Base-by-base conservation (phyloP, 2,329 filamentous ascomycete genomes). In the Polytolypa hystricis region DNA sequence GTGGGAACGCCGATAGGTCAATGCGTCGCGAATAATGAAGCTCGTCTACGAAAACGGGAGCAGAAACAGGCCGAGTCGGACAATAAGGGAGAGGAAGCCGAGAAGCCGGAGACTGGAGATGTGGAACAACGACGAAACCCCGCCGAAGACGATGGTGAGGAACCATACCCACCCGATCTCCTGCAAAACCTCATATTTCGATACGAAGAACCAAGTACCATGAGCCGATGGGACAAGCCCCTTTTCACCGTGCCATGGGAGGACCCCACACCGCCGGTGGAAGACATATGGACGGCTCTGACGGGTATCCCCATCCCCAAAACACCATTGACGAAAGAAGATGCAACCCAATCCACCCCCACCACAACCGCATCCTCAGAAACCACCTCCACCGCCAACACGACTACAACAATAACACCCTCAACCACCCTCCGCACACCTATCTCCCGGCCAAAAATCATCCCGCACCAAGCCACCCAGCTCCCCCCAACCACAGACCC, bases 141-240 rank as follows among this genome's bases (percentile, higher is more conserved):
- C 35, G 23, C 31, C 38, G 27, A 29, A 18, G 34, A 39, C 14
- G 45, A 51, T 23, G 26, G 38, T 8, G 57, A 60, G 43, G 55
- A 60, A 46, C 50, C 47, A 2, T 78, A 79, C 47, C 64, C 65
- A 0, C 52, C 69, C 4, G 69, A 72, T 11, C 67, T 76, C 36
- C 74, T 79, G 46, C 66, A 74, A 43, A 79, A 79, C 48, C 67
- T 80, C 29, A 67, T 77, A 46, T 79, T 76, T 56, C 66, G 76
- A 40, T 79, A 78, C 51, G 76, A 80, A 58, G 76, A 79, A 57
- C 75, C 75, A n/a, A 76, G 73, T 49, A 74, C 71, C 25, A 73
- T 77, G 65, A 74, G 65, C 32, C 66, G 75, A 34, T 80, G 75
- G 75, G 75, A 80, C 52, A 74, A 73, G 32, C 75, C 76, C 0